A percentile compares a stretch with the other conserved stretches of the same genome.
These are phyloP conservation scores for Capsicum pubescens DNA, from an alignment of 257 asterid genomes.

Conservation along the genomic window DNA sequence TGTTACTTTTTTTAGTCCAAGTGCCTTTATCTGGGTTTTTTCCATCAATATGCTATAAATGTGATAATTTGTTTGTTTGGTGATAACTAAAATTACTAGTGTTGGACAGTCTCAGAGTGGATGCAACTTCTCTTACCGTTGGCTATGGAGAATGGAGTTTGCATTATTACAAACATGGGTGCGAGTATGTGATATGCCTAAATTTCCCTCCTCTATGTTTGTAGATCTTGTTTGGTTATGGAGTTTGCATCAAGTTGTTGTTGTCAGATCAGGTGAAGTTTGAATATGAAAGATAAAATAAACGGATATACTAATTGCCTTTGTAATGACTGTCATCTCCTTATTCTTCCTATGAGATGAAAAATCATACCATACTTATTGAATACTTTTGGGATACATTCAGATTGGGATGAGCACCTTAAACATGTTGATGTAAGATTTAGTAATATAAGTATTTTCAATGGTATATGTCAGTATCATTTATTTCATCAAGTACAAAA, in stretches of 20 bases:
- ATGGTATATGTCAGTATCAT: slow-evolving; percentile 6
- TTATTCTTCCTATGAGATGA: slow-evolving; percentile 30
- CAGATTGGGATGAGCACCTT: slow-evolving; percentile 67
- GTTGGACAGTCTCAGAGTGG: slow-evolving; percentile 87
- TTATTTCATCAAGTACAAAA: slow-evolving; percentile 10
- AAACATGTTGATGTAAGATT: slow-evolving; percentile 73
- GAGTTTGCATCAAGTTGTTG: slow-evolving; percentile 54
- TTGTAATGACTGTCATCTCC: not conserved
- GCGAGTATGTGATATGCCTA: slow-evolving; percentile 63
- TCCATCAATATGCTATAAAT: not conserved
- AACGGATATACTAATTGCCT: not conserved
- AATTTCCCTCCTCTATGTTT: not conserved
- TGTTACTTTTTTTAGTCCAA: not conserved
- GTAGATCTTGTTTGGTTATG: not conserved
- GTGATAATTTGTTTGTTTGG: not conserved
- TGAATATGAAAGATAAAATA: slow-evolving; percentile 26
- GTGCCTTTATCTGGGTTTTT: not conserved
- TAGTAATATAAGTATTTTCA: slow-evolving; percentile 40
- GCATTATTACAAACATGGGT: slow-evolving; percentile 96
- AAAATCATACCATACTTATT: not conserved
- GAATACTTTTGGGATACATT: slow-evolving; percentile 34
- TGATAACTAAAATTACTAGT: not conserved
- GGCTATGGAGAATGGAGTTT: slow-evolving; percentile 78
- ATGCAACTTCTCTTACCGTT: slow-evolving; percentile 89
- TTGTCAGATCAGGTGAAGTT: slow-evolving; percentile 63